Evolutionary conservation across 2,329 filamentous ascomycete species (phyloP).

Genomic region (Pestalotiopsis sp.): DNA sequence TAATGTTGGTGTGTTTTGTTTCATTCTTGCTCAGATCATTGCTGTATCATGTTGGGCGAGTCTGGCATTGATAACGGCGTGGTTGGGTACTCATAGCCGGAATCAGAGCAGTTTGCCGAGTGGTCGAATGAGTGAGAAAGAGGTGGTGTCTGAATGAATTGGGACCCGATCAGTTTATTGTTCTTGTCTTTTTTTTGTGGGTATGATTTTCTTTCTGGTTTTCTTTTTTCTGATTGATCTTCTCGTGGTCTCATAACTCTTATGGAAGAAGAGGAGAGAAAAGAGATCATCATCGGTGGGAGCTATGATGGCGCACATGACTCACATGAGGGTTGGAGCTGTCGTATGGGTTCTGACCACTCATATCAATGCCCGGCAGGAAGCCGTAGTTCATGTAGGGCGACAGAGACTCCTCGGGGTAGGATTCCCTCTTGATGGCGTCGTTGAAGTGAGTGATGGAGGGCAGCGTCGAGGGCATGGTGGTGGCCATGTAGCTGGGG

Average conservation of each 20-base stretch:
- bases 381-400: slow-evolving; percentile 72
- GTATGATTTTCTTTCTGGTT: not conserved
- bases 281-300: slow-evolving; percentile 39
- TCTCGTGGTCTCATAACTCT: not conserved
- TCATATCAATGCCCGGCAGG: slow-evolving; percentile 66
- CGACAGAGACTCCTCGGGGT: slow-evolving; percentile 62
- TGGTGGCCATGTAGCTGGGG: slow-evolving; percentile 58
- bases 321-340: slow-evolving; percentile 76
- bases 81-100: slow-evolving; percentile 66
- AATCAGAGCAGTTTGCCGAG: slow-evolving; percentile 65
- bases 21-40: slow-evolving; percentile 15
- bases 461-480: slow-evolving; percentile 62
- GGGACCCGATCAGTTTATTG: slow-evolving; percentile 51
- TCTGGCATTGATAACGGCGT: slow-evolving; percentile 76
- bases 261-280: not conserved
- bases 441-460: slow-evolving; percentile 67
- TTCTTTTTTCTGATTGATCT: slow-evolving; percentile 15
- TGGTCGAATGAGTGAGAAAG: slow-evolving; percentile 75
- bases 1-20: not conserved
- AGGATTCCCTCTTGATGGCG: slow-evolving; percentile 68
- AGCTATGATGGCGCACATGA: slow-evolving; percentile 48
- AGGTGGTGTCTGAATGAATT: slow-evolving; percentile 69
- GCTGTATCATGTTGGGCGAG: slow-evolving; percentile 59
- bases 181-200: not conserved
- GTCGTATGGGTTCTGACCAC: slow-evolving; percentile 64